Evolutionary conservation across 1,139 yeast genomes (phyloP).

Genomic region (Debaryomyces sp.): DNA sequence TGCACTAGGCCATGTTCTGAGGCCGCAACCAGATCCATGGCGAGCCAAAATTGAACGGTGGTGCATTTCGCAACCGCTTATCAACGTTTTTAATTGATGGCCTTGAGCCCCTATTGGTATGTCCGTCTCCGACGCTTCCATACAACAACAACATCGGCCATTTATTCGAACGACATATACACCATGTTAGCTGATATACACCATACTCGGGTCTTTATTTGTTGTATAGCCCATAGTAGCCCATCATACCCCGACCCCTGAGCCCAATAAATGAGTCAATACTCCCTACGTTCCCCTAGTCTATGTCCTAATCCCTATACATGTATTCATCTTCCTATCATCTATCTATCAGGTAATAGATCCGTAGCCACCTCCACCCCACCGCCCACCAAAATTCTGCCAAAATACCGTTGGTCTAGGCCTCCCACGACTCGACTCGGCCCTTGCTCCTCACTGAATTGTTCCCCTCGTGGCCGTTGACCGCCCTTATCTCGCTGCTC

Average conservation of each 20-base stretch:
- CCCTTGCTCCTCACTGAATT: background rate
- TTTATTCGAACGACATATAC: background rate
- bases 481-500: background rate
- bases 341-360: background rate
- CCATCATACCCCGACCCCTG: background rate
- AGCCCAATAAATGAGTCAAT: background rate
- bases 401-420: background rate
- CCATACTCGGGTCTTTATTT: background rate
- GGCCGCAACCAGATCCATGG: background rate
- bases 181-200: background rate
- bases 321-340: background rate
- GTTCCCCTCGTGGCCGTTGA: background rate
- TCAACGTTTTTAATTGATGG: background rate
- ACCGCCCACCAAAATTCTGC: background rate
- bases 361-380: background rate
- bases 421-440: background rate
- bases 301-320: background rate
- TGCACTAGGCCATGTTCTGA: background rate
- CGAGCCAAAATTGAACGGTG: background rate
- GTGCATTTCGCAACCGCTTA: background rate
- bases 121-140: background rate
- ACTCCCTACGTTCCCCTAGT: background rate
- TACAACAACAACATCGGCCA: background rate
- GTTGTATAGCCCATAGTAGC: background rate
- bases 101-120: background rate